Conservation (phyloP, 176 grass and related monocot species). For the Leersia perrieri region DNA sequence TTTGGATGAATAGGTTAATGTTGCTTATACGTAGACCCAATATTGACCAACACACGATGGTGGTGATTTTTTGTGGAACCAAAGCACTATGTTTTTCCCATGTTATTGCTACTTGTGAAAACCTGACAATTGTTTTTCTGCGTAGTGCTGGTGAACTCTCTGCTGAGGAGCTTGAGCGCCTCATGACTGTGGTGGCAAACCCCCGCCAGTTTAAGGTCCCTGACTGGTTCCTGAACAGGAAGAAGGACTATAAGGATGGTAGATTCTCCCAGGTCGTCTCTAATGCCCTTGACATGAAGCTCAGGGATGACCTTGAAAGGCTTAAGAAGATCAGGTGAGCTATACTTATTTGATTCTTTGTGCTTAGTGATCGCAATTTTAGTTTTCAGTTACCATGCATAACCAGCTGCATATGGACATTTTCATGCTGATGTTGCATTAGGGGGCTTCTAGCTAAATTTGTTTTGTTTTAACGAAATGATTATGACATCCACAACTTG, state of each 20-base stretch:
- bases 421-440: neutral
- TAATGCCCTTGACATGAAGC: slow-evolving; percentile 76
- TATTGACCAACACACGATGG: neutral
- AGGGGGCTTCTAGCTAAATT: neutral
- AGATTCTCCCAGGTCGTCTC: slow-evolving; percentile 77
- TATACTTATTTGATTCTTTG: neutral
- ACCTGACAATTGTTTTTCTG: neutral
- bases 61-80: neutral
- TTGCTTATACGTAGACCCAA: neutral
- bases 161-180: slow-evolving; percentile 48
- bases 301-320: slow-evolving; percentile 75
- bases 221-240: slow-evolving; percentile 75
- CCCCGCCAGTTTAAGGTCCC: slow-evolving; percentile 67
- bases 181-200: slow-evolving; percentile 67
- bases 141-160: slow-evolving; percentile 30
- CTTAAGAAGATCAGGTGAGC: slow-evolving; percentile 77
- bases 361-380: neutral
- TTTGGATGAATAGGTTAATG: neutral
- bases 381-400: rapidly evolving
- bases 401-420: neutral
- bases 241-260: slow-evolving; percentile 84
- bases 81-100: neutral
- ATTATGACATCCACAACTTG: neutral
- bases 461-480: neutral
- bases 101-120: too few relatives aligned